Evolutionary conservation across 345 rosid genomes (phyloP).

Genomic region (Arabidopsis suecica): DNA sequence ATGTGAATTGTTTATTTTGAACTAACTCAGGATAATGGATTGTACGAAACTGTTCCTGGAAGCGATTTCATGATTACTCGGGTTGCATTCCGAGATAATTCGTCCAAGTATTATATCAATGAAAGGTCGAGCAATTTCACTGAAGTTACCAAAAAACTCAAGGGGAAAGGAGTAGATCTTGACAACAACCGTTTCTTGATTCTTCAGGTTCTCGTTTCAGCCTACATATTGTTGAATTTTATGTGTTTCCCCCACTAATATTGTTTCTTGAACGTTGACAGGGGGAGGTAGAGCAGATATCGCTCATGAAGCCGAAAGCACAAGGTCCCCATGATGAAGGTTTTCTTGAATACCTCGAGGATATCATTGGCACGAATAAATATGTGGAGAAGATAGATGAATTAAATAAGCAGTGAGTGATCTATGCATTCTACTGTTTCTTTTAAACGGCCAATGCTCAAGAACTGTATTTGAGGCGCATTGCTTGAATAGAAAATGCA

Average conservation of each 20-base stretch:
- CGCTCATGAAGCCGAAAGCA: constrained; percentile 96
- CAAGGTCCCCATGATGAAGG: constrained; percentile 99
- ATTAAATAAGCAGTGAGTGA: constrained; percentile 75
- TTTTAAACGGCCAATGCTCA: constrained; percentile 8
- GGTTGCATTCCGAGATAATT: constrained; percentile 91
- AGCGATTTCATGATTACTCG: constrained; percentile 91
- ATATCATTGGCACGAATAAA: constrained; percentile 92
- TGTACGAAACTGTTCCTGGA: constrained; percentile 81
- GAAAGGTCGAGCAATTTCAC: constrained; percentile 86
- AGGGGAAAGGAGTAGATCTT: constrained; percentile 95
- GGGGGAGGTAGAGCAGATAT: constrained; percentile 99
- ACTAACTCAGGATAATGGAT: constrained; percentile 74
- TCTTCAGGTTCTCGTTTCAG: constrained; percentile 69
- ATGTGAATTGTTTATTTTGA: constrained; percentile 25
- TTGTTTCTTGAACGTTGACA: constrained; percentile 46
- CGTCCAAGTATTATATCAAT: constrained; percentile 92
- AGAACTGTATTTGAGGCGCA: constrained; percentile 17
- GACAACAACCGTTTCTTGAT: constrained; percentile 98
- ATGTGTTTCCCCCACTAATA: constrained; percentile 2
- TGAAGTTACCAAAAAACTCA: constrained; percentile 86
- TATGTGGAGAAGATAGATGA: constrained; percentile 93
- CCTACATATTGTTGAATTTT: constrained; percentile 7
- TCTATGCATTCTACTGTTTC: constrained; percentile 14
- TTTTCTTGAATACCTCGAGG: constrained; percentile 95
- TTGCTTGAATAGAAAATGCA: background rate